Evolutionary conservation across 176 grass and related monocot species (phyloP).

Genomic region (Ananas comosus): DNA sequence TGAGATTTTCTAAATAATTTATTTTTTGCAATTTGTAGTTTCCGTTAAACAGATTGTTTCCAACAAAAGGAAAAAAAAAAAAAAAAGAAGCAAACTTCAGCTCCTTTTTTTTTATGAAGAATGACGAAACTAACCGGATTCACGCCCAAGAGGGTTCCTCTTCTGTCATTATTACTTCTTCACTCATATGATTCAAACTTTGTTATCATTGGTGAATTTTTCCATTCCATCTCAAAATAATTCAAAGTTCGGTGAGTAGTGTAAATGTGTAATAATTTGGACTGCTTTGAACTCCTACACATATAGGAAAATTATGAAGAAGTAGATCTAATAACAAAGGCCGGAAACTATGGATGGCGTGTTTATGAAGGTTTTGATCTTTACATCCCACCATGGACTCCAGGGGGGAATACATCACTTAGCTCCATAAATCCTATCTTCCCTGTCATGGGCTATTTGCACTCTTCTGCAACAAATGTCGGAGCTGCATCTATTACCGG

Average conservation of each 20-base stretch:
- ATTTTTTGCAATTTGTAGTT: too few species aligned
- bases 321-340: constrained; percentile 19
- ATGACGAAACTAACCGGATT: too few species aligned
- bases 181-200: too few species aligned
- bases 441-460: constrained; percentile 24
- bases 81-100: too few species aligned
- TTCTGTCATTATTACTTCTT: too few species aligned
- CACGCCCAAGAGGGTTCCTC: too few species aligned
- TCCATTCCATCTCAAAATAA: neutral
- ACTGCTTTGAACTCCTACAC: neutral
- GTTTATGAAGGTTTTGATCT: constrained; percentile 27
- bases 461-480: constrained; percentile 1
- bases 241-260: neutral
- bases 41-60: too few species aligned
- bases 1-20: too few species aligned
- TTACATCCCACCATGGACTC: constrained; percentile 2
- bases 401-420: constrained; percentile 18
- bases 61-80: too few species aligned
- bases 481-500: constrained; percentile 6
- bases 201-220: too few species aligned
- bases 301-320: constrained; percentile 12
- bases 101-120: too few species aligned
- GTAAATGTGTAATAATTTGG: neutral
- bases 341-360: constrained; percentile 27
- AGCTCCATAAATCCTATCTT: constrained; percentile 27